Base-by-base conservation (phyloP, 805 yeast genomes). In the Suhomyces sp. region DNA sequence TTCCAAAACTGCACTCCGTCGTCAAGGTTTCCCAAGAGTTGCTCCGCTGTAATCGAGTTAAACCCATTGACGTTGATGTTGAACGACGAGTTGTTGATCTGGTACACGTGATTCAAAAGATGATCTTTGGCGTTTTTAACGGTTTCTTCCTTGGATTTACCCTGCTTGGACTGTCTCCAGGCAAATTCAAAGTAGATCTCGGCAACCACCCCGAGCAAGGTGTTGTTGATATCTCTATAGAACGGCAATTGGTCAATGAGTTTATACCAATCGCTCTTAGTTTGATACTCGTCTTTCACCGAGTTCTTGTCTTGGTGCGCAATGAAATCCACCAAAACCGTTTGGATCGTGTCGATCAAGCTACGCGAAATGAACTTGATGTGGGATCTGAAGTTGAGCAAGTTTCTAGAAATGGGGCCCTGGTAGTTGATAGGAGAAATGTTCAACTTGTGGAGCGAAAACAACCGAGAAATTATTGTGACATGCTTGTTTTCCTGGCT, bases 341-440 rank as follows among this genome's bases (percentile, higher is more conserved):
- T 60, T 58, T 83, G 87, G 27, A 83, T 64, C n/a, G 85, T 68
- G 57, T 83, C 84, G 54, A 82, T 78, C 26, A 84, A 64, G 42
- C 76, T 77, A 22, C 68, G 70, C 29, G 78, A 78, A 47, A 87
- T 66, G 47, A 79, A 79, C 51, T 83, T 77, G 46, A 87, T 65
- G 52, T 83, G 82, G 17, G 90, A 85, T 62, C 91, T 79, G 65
- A 86, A 87, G 44, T 83, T 80, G 47, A 88, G 72, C 35, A 89
- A 72, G 38, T 82, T 79, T 58, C 86, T 81, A 15, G 90, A 87
- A 33, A 90, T 74, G 12, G 90, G 91, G 2, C 92, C 92, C 45
- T 80, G 79, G 50, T 67, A 69, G 79, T 81, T 40, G 74, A 74
- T 26, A 82, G 82, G 61, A 45, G 73, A 59, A 29, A 73, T 68